These are phyloP conservation scores for Purpureocillium takamizusanense DNA, from an alignment of 2,329 filamentous ascomycete genomes.

Conservation along the genomic window DNA sequence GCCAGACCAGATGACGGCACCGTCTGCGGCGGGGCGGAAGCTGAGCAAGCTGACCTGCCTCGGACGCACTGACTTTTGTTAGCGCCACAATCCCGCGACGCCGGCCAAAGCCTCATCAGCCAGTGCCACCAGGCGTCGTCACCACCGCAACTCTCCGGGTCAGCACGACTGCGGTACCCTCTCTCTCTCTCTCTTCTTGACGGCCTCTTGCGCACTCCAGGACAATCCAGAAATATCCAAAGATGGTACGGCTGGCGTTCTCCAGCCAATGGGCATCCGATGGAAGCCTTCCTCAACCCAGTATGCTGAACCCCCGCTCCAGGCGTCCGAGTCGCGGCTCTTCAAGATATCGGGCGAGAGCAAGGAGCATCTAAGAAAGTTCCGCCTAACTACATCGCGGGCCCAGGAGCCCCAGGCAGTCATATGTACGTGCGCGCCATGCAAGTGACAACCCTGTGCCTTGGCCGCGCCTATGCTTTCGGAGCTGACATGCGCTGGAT, in stretches of 20 bases:
- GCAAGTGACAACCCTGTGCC: conserved; percentile 3
- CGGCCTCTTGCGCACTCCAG: no score
- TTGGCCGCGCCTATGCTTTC: neutral
- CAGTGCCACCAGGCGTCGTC: neutral
- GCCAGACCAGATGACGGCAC: no score
- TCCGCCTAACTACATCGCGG: conserved; percentile 82
- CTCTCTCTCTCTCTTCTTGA: no score
- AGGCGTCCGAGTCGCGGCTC: conserved; percentile 70
- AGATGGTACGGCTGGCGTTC: no score
- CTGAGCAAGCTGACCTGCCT: no score
- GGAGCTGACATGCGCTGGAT: neutral
- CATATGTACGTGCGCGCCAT: conserved; percentile 57
- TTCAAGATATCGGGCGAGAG: conserved; percentile 91
- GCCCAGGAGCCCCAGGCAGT: conserved; percentile 81
- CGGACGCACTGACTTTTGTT: no score
- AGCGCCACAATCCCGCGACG: no score
- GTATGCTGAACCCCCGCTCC: conserved; percentile 7
- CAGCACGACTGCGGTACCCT: no score
- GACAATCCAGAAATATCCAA: no score
- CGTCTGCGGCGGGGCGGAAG: no score
- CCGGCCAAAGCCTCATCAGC: neutral
- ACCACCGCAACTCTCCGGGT: neutral
- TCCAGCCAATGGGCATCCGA: no score
- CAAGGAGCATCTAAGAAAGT: conserved; percentile 84
- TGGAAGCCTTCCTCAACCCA: no score